phyloP scores from a whole-genome alignment of 1,139 yeast genomes.

The Martiniozyma asiatica region DNA sequence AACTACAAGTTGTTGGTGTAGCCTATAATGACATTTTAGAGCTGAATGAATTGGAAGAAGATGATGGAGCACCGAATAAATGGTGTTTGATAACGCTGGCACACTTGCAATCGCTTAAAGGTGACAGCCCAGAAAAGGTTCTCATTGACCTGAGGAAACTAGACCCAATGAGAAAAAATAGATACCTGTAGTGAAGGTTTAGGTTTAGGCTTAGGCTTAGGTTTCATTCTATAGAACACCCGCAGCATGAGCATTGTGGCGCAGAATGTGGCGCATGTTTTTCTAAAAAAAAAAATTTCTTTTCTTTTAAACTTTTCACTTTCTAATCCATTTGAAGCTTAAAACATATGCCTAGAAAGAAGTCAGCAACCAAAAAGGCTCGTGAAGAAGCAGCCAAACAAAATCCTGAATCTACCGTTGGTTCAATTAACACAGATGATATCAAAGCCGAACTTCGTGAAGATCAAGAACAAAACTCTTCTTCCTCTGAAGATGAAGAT shows the following conservation, averaged over 20 bases:
- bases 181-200: too few species aligned
- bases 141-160: conserved; percentile 32
- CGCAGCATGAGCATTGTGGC: too few species aligned
- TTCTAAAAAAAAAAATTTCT: too few species aligned
- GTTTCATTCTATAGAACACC: too few species aligned
- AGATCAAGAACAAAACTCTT: conserved; percentile 22
- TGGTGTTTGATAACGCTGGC: conserved; percentile 69
- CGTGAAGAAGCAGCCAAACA: conserved; percentile 26
- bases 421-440: neutral
- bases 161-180: conserved; percentile 61
- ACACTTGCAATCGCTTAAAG: too few species aligned
- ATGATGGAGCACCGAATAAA: conserved; percentile 46
- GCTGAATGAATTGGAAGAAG: conserved; percentile 47
- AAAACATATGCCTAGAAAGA: conserved; percentile 95
- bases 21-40: conserved; percentile 29
- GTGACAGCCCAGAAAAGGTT: too few species aligned
- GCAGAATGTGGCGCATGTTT: too few species aligned
- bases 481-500: conserved; percentile 71
- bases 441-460: conserved; percentile 14
- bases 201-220: too few species aligned
- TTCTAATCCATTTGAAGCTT: too few species aligned
- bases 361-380: conserved; percentile 75
- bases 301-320: too few species aligned
- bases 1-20: conserved; percentile 19
- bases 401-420: conserved; percentile 19